Evolutionary conservation across 1,139 yeast genomes (phyloP), one percentile per base, ranked within the genome.

Genomic region (Yamadazyma kanchanaburiensis): DNA sequence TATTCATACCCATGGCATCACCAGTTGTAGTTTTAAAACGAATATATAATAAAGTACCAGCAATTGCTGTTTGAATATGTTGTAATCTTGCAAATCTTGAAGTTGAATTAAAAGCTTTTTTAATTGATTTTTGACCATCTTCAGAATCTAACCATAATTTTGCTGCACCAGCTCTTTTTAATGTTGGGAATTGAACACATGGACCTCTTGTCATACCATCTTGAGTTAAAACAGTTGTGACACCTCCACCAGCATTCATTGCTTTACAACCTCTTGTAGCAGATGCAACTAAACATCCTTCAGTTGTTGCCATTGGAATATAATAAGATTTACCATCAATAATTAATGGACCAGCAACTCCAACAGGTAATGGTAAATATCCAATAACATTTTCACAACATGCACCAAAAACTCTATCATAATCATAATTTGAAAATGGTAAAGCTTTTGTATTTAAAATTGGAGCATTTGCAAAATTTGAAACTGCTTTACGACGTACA

Each of bases 131-230:
- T 55, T 84, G 94, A 37, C 99, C 98, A 48, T 87, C 97, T 41
- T 83, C 95, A 24, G 96, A 84, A 55, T 94, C 98, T 39, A 94
- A 69, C 97, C 97, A 91, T 24, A 85, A 60, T 59, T 91, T 91
- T 47, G 96, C 94, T 23, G 89, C 88, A 50, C 97, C 98, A 12
- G 98, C 91, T 61, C 96, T 78, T 18, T 68, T 56, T 51, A 91
- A 72, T 9, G 82, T 60, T 25, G 94, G 83, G 71, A 91, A 91
- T 30, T 83, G 70, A 31, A 91, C 96, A 71, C 96, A 88, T 22
- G 99, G 98, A 24, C 98, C 99, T 64, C 98, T 82, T 14, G 98
- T 89, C 98, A 91, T 91, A 60, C 97, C 96, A 58, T 91, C 99
- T 47, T 80, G 85, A 13, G 96, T 87, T 46, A 91, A 72, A 18